Evolutionary conservation across 176 grass and related monocot species (phyloP).

Genomic region (Eleusine coracana): DNA sequence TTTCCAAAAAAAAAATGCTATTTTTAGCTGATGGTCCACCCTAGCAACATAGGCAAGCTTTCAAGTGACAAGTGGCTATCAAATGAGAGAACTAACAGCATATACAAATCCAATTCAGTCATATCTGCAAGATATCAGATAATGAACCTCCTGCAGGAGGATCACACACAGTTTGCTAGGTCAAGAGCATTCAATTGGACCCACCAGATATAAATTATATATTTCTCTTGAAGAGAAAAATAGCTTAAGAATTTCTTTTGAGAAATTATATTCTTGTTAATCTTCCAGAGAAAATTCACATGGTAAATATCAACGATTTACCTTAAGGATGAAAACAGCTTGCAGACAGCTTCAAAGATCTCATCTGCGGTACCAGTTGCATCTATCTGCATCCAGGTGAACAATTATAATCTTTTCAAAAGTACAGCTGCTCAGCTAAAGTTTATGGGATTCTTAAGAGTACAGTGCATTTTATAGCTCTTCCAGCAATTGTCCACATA

Average conservation of each 20-base stretch:
- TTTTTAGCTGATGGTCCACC: background rate
- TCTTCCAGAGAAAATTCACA: background rate
- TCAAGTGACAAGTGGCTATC: background rate
- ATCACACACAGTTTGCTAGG: background rate
- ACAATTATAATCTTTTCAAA: constrained; percentile 25
- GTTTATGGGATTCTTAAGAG: background rate
- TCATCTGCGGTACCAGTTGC: constrained; percentile 71
- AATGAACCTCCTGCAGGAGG: background rate
- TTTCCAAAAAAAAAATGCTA: background rate
- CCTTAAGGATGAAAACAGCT: constrained; percentile 67
- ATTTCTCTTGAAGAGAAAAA: background rate
- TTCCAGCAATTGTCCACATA: constrained; percentile 9
- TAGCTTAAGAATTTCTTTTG: background rate
- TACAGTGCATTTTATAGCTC: background rate
- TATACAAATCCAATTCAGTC: background rate
- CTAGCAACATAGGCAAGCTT: background rate
- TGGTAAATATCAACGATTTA: constrained; percentile 29
- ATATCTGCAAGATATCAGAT: background rate
- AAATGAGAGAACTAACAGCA: background rate
- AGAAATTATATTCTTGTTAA: background rate
- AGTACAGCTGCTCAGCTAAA: background rate
- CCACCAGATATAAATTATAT: background rate
- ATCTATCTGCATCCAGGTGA: constrained; percentile 63
- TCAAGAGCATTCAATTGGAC: background rate
- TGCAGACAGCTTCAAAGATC: constrained; percentile 67